Evolutionary conservation across 2,329 filamentous ascomycete species (phyloP).

Genomic region (Conoideocrella luteorostrata): DNA sequence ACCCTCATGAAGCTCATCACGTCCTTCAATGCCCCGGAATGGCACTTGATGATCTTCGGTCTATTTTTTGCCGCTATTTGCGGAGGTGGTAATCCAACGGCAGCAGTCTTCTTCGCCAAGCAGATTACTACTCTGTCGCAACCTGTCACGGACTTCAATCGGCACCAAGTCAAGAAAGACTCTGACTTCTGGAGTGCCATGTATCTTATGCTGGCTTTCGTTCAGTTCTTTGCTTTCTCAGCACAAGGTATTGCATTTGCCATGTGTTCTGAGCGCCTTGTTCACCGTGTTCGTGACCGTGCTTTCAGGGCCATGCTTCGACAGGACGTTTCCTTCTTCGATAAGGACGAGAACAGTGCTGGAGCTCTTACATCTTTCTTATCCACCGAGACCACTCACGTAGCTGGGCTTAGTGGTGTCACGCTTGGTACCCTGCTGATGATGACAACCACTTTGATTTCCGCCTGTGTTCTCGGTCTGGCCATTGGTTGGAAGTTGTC

Average conservation of each 20-base stretch:
- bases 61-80: constrained; percentile 69
- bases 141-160: constrained; percentile 42
- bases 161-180: constrained; percentile 55
- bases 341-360: constrained; percentile 79
- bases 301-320: constrained; percentile 85
- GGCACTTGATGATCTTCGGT: constrained; percentile 64
- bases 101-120: constrained; percentile 76
- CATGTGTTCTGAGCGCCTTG: constrained; percentile 76
- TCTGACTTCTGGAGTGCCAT: constrained; percentile 84
- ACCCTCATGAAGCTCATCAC: constrained; percentile 72
- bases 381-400: constrained; percentile 81
- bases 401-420: constrained; percentile 80
- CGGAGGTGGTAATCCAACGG: constrained; percentile 70
- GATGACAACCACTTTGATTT: constrained; percentile 71
- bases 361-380: constrained; percentile 85
- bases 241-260: constrained; percentile 71
- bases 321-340: constrained; percentile 90
- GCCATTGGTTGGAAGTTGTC: constrained; percentile 82
- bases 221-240: constrained; percentile 63
- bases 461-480: constrained; percentile 64
- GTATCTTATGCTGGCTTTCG: constrained; percentile 77
- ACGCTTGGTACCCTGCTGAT: constrained; percentile 83
- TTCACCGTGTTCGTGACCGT: constrained; percentile 73
- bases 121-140: constrained; percentile 66
- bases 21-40: constrained; percentile 71